These are phyloP conservation scores for Colletotrichum scovillei DNA, from an alignment of 2,329 filamentous ascomycete species.

Conservation along the genomic window DNA sequence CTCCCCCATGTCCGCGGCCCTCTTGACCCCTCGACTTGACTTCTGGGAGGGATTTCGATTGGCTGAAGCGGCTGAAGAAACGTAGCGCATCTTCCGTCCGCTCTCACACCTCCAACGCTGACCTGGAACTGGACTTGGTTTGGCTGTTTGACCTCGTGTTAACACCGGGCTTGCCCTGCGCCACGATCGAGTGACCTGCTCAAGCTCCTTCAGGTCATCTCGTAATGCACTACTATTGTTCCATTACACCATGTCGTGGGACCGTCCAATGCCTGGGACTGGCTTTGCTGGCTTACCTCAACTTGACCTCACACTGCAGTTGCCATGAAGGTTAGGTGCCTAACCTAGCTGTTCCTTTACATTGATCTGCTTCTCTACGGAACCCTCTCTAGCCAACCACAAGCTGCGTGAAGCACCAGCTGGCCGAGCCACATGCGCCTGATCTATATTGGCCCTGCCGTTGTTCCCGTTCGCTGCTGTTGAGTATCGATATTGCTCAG, in stretches of 20 bases:
- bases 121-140: neutral
- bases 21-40: neutral
- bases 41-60: constrained; percentile 4
- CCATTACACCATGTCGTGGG: neutral
- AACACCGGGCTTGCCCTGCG: constrained; percentile 8
- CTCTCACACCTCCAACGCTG: constrained; percentile 4
- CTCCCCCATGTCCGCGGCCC: neutral
- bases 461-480: constrained; percentile 9
- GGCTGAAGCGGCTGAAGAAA: constrained; percentile 27
- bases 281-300: neutral
- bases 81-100: constrained; percentile 5
- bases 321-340: neutral
- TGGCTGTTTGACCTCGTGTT: constrained; percentile 2
- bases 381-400: constrained; percentile 12
- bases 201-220: neutral
- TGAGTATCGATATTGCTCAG: neutral
- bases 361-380: constrained; percentile 2
- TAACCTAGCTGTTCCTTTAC: neutral
- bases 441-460: constrained; percentile 17
- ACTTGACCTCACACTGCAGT: neutral
- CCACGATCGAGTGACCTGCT: neutral
- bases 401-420: neutral
- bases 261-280: neutral
- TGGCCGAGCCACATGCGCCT: constrained; percentile 2
- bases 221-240: neutral